These are phyloP conservation scores for Trichosporon sp. DNA, from an alignment of 1,284 basidiomycete species.

Conservation along the genomic window DNA sequence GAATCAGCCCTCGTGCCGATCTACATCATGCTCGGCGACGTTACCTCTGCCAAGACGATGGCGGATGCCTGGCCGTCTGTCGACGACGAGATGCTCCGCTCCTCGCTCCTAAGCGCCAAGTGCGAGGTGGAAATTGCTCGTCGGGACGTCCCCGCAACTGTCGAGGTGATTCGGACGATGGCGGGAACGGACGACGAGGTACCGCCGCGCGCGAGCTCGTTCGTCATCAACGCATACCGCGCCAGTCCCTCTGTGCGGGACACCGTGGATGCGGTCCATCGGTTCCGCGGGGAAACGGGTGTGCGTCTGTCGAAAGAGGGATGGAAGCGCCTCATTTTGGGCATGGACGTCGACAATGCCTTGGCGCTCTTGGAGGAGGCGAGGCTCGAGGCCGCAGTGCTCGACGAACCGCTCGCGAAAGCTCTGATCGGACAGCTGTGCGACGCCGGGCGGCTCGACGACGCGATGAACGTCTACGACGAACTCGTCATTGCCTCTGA, in stretches of 20 bases:
- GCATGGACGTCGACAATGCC: not conserved
- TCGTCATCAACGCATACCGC: constrained; percentile 15
- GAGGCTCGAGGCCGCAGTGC: constrained; percentile 19
- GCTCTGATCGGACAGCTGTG: constrained; percentile 37
- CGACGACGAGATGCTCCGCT: constrained; percentile 5
- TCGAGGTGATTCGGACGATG: constrained; percentile 19
- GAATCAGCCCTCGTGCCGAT: constrained; percentile 32
- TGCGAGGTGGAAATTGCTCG: constrained; percentile 31
- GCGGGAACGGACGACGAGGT: not conserved
- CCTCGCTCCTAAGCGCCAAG: not conserved
- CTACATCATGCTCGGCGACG: constrained; percentile 28
- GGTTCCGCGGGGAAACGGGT: not conserved
- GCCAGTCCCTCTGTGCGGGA: not conserved
- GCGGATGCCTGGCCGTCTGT: constrained; percentile 19
- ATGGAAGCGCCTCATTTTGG: not conserved
- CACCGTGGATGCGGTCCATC: constrained; percentile 8
- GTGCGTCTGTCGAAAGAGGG: not conserved
- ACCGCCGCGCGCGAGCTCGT: not conserved
- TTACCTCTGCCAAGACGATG: constrained; percentile 28
- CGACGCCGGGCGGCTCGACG: constrained; percentile 18
- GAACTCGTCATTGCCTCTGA: constrained; percentile 26
- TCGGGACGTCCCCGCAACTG: constrained; percentile 23
- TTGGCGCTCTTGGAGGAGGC: not conserved
- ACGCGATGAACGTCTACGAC: constrained; percentile 33
- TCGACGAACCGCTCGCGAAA: constrained; percentile 29